Percentiles rank a stretch among this genome's conserved stretches.
Conservation (phyloP, 2,329 filamentous ascomycete genomes). For the Aspergillus amoenus region DNA sequence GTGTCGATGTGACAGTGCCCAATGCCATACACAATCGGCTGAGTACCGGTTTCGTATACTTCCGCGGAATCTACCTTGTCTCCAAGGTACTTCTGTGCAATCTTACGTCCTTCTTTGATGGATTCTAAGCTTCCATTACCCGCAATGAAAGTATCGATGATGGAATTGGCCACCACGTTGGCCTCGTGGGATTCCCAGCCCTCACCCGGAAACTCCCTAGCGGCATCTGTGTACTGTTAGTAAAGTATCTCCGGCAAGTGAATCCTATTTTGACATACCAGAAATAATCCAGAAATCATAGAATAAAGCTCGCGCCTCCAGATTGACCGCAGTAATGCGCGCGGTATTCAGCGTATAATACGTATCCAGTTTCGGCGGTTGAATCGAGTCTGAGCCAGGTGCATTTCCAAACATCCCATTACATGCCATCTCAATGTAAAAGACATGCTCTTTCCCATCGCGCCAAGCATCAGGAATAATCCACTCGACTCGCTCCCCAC, state of each 20-base stretch:
- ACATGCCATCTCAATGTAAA: constrained; percentile 98
- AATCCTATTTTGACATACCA: constrained; percentile 29
- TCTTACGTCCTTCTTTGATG: constrained; percentile 75
- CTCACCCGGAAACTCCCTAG: constrained; percentile 83
- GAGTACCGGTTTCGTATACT: constrained; percentile 75
- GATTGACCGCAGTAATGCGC: constrained; percentile 85
- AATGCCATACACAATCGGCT: constrained; percentile 80
- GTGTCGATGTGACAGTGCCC: constrained; percentile 98
- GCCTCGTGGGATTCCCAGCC: constrained; percentile 89
- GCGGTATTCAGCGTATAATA: constrained; percentile 75
- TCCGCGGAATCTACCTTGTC: constrained; percentile 75
- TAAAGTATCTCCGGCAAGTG: background rate
- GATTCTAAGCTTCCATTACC: constrained; percentile 70
- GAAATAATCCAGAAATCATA: constrained; percentile 96
- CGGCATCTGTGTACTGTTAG: constrained; percentile 62
- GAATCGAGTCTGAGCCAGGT: constrained; percentile 77
- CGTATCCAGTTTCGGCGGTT: constrained; percentile 82
- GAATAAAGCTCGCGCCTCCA: constrained; percentile 76
- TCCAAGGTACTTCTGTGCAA: constrained; percentile 81
- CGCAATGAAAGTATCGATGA: constrained; percentile 86
- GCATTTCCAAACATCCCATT: constrained; percentile 98
- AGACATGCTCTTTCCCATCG: constrained; percentile 80
- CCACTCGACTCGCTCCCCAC: constrained; percentile 88
- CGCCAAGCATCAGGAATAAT: constrained; percentile 77
- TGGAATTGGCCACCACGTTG: constrained; percentile 76